Evolutionary conservation across 164 flowering plant genomes (phyloP).

Genomic region (Taxillus chinensis): DNA sequence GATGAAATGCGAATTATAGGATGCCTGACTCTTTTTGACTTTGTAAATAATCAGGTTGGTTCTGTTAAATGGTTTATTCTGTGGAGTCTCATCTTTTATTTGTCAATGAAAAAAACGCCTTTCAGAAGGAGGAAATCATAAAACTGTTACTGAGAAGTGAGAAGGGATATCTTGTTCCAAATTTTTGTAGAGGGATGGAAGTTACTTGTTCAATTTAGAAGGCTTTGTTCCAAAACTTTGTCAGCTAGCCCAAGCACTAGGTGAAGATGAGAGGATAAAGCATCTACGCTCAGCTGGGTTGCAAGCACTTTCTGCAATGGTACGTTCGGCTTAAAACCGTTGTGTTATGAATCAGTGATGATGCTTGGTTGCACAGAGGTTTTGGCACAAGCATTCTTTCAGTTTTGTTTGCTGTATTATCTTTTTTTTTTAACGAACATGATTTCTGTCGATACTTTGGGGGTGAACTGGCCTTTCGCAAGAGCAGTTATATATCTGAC

Average conservation of each 20-base stretch:
- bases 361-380: too few relatives aligned
- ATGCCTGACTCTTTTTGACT: conserved; percentile 75
- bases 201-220: conserved; percentile 83
- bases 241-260: conserved; percentile 70
- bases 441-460: too few relatives aligned
- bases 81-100: neutral
- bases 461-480: too few relatives aligned
- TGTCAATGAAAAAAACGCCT: neutral
- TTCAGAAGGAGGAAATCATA: neutral
- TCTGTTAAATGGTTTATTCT: neutral
- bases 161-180: conserved; percentile 8
- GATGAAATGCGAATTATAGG: conserved; percentile 74
- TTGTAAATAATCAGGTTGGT: conserved; percentile 73
- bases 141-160: conserved; percentile 3
- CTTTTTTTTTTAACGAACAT: too few relatives aligned
- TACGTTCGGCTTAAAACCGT: conserved; percentile 11
- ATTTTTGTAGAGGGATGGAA: conserved; percentile 65
- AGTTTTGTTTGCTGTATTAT: too few relatives aligned
- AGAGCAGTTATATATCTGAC: too few relatives aligned
- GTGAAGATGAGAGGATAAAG: conserved; percentile 52
- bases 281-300: conserved; percentile 56
- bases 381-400: too few relatives aligned
- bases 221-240: conserved; percentile 81
- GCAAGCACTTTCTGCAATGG: conserved; percentile 93
- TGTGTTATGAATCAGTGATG: too few relatives aligned